A percentile compares a stretch with the other conserved stretches of the same genome.
Conservation (phyloP, 129 eudicot genomes). For the Arctium minus region DNA sequence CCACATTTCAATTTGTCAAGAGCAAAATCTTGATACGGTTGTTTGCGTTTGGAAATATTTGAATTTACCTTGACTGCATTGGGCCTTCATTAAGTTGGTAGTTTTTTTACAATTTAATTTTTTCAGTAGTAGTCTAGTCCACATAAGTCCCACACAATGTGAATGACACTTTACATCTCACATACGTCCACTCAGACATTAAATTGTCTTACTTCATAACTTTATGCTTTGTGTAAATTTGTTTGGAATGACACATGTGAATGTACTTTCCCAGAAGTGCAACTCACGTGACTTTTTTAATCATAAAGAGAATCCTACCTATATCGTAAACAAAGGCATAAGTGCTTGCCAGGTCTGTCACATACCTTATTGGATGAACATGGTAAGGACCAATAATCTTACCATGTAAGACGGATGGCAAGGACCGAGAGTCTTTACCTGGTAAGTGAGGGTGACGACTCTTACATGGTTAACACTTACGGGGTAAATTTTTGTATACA, state of each 20-base stretch:
- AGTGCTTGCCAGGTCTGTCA: too few species aligned
- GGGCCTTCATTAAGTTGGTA: conserved; percentile 13
- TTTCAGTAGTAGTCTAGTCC: background rate
- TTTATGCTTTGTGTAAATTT: conserved; percentile 41
- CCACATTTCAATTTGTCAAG: background rate
- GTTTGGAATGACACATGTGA: conserved; percentile 68
- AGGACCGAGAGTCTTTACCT: too few species aligned
- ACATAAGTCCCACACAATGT: conserved; percentile 22
- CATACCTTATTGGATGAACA: too few species aligned
- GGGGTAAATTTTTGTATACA: too few species aligned
- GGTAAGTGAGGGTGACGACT: too few species aligned
- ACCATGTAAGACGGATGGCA: too few species aligned
- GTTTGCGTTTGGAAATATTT: conserved; percentile 4
- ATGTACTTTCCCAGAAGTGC: conserved; percentile 64
- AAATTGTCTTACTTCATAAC: conserved; percentile 36
- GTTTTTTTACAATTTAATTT: background rate
- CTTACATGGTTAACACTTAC: too few species aligned
- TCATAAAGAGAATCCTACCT: conserved; percentile 33
- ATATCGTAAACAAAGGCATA: background rate
- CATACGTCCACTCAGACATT: conserved; percentile 17
- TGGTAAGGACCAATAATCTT: too few species aligned
- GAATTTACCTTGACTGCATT: conserved; percentile 4
- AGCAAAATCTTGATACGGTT: conserved; percentile 14
- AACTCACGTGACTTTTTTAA: conserved; percentile 59
- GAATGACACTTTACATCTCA: conserved; percentile 27